Base-by-base conservation (phyloP, 768 basidiomycete genomes). In the Kwoniella heveanensis region DNA sequence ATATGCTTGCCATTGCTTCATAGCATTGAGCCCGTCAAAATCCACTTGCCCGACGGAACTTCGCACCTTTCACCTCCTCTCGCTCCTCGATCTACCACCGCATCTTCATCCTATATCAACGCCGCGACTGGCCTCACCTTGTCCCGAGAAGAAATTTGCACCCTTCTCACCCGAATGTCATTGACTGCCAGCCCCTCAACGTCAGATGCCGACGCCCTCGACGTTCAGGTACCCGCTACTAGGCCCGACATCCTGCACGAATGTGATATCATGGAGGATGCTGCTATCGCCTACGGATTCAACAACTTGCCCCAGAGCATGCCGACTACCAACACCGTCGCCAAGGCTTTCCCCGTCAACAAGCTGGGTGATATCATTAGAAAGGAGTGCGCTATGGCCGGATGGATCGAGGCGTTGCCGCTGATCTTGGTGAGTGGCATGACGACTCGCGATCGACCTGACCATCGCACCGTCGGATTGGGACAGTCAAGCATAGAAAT, bases 211-310 rank as follows among this genome's bases (percentile, higher is more conserved):
- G 93, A 97, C 72, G 84, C 86, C 70, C 83, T 99, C 47, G 72
- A 84, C 19, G 88, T 98, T 26, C 82, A 86, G 32, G 84, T 99
- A 51, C 95, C 96, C 4, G 84, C 90, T n/a, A 97, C 93, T n/a
- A 87, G 96, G 37, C 93, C 96, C 1, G 96, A 99, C 77, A 97
- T 99, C 69, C 83, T 99, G 58, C 96, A 99, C 77, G 93, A 98
- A 79, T 96, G 94, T 75, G 96, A 99, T 77, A 86, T 98, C 77
- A 90, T 99, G 88, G 96, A 99, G 78, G 96, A 99, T 68, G 92
- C 89, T 1, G 96, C 96, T 10, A 91, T 99, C 68, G 96, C 93
- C 0, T 96, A 94, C 76, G 96, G 96, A 1, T 98, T 92, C 84
- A 97, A 99, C 83, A 96, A 95, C 72, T 84, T 99, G 26, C 91